phyloP scores from a whole-genome alignment of 2,329 filamentous ascomycete genomes.

The Colletotrichum graminicola region DNA sequence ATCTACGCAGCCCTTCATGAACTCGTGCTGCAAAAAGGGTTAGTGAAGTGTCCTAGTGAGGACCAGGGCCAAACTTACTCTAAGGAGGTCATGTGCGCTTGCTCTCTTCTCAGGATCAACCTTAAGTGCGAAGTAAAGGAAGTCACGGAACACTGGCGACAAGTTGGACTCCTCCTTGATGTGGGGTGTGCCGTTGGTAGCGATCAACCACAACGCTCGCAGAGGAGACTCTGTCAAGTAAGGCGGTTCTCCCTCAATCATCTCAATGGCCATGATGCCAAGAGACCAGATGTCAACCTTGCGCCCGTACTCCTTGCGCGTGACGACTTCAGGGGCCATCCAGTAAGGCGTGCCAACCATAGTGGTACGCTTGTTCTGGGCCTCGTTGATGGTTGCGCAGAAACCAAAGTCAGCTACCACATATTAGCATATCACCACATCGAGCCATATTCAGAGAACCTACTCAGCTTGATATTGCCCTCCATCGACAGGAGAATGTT shows the following conservation, averaged over 20 bases:
- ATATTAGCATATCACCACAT: constrained; percentile 48
- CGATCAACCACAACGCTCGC: constrained; percentile 93
- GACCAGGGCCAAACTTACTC: constrained; percentile 70
- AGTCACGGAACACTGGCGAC: constrained; percentile 87
- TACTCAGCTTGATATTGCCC: constrained; percentile 97
- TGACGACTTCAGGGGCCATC: constrained; percentile 99
- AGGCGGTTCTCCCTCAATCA: constrained; percentile 98
- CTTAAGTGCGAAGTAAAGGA: constrained; percentile 91
- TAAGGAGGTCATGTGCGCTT: constrained; percentile 91
- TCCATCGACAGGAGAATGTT: constrained; percentile 95
- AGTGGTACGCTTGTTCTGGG: constrained; percentile 95
- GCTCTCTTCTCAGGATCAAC: constrained; percentile 98
- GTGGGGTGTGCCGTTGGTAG: constrained; percentile 92
- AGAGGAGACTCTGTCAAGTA: constrained; percentile 96
- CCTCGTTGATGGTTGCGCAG: constrained; percentile 97
- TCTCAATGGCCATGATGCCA: constrained; percentile 99
- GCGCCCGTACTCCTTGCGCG: constrained; percentile 95
- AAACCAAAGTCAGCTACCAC: constrained; percentile 92
- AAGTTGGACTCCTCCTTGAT: constrained; percentile 94
- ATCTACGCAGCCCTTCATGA: constrained; percentile 82
- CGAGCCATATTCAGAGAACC: constrained; percentile 49
- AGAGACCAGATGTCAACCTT: constrained; percentile 99
- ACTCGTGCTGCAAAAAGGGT: constrained; percentile 72
- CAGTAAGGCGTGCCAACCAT: constrained; percentile 99
- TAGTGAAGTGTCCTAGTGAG: neutral